phyloP scores from a whole-genome alignment of 208 protist species.

The Vickermania ingenoplastis region DNA sequence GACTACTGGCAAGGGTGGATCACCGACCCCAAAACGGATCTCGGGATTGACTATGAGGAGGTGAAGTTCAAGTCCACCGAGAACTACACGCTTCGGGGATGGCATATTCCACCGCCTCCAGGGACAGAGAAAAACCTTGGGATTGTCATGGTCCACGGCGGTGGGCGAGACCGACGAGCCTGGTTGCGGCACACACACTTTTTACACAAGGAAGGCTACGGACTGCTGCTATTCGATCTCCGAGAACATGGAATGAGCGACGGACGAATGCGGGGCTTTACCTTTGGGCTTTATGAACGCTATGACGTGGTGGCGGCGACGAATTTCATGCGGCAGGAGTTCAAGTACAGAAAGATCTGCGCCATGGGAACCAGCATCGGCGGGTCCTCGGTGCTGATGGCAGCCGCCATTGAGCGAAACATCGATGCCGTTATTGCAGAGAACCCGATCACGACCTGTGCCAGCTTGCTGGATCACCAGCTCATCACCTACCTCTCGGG shows the following conservation, averaged over 20 bases:
- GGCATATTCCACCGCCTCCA: constrained; percentile 63
- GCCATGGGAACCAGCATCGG: constrained; percentile 87
- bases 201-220: constrained; percentile 74
- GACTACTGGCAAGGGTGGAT: constrained; percentile 87
- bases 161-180: constrained; percentile 81
- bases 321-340: constrained; percentile 48
- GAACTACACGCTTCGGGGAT: constrained; percentile 63
- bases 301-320: constrained; percentile 82
- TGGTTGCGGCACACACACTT: constrained; percentile 86
- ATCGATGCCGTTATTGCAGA: constrained; percentile 86
- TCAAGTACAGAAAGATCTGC: constrained; percentile 61
- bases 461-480: constrained; percentile 71
- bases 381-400: constrained; percentile 83
- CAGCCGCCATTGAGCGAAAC: constrained; percentile 70
- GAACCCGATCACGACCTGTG: constrained; percentile 81
- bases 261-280: constrained; percentile 76
- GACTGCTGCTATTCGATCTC: constrained; percentile 85
- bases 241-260: constrained; percentile 82
- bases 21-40: constrained; percentile 75
- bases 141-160: constrained; percentile 87
- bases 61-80: constrained; percentile 65
- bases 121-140: constrained; percentile 22
- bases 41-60: constrained; percentile 71
- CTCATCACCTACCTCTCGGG: constrained; percentile 52
- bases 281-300: constrained; percentile 84